Percentiles rank a stretch among this genome's conserved stretches.
phyloP scores from a whole-genome alignment of 768 basidiomycete species.

The Lactarius sp. region DNA sequence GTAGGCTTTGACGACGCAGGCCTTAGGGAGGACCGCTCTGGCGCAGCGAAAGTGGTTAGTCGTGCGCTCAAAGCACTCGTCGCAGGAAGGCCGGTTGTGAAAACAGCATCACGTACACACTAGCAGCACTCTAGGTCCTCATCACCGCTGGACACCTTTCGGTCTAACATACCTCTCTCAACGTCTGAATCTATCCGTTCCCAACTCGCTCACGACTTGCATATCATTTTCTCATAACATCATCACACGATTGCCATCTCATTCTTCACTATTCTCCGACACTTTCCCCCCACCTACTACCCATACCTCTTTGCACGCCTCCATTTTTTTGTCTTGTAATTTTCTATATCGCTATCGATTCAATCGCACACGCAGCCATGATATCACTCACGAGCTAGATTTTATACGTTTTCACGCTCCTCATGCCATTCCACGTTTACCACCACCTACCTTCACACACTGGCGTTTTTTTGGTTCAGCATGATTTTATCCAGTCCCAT shows the following conservation, averaged over 20 bases:
- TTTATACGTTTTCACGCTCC: background rate
- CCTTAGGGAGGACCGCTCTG: conserved; percentile 31
- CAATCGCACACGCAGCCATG: background rate
- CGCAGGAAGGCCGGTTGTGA: conserved; percentile 53
- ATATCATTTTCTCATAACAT: conserved; percentile 10
- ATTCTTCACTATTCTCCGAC: background rate
- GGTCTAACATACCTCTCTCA: background rate
- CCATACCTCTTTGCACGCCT: background rate
- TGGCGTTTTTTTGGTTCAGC: background rate
- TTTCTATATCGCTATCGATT: conserved; percentile 12
- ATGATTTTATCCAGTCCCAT: background rate
- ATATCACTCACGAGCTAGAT: conserved; percentile 18
- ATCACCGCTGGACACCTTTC: background rate
- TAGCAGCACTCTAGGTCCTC: background rate
- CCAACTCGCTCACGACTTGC: background rate
- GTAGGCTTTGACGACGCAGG: background rate
- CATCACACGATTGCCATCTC: conserved; percentile 11
- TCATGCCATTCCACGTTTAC: conserved; percentile 7
- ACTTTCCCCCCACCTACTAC: background rate
- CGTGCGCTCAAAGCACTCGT: conserved; percentile 76
- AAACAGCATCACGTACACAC: conserved; percentile 39
- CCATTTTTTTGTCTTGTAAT: conserved; percentile 1
- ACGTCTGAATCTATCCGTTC: background rate
- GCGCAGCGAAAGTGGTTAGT: conserved; percentile 53
- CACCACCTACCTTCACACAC: background rate